Percentiles rank a stretch among this genome's conserved stretches.
Evolutionary conservation across 495 filamentous ascomycete species (phyloP).

Genomic region (Saxophila tyrrhenica): DNA sequence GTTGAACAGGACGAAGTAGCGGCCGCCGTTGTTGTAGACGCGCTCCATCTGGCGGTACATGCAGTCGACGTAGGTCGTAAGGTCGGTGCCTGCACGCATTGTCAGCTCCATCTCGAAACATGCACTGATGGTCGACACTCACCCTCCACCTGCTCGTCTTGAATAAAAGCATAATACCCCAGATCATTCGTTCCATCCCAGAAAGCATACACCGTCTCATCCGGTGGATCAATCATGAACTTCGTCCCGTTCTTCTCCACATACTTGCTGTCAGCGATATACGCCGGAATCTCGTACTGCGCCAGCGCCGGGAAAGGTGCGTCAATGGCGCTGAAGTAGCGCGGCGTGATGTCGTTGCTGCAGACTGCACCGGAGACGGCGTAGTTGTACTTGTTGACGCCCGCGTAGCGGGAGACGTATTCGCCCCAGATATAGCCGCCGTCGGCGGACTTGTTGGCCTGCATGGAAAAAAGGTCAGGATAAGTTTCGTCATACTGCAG

Average conservation of each 20-base stretch:
- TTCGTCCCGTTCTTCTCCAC: conserved; percentile 30
- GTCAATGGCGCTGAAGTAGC: conserved; percentile 37
- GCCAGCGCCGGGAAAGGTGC: conserved; percentile 48
- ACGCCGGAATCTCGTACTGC: conserved; percentile 60
- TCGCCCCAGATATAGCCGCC: conserved; percentile 61
- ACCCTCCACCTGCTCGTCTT: conserved; percentile 41
- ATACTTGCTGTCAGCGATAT: conserved; percentile 46
- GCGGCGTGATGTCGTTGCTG: conserved; percentile 51
- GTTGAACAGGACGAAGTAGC: conserved; percentile 61
- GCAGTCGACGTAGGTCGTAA: conserved; percentile 53
- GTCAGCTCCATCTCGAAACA: neutral
- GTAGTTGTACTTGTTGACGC: conserved; percentile 57
- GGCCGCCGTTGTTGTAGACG: conserved; percentile 52
- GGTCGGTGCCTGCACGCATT: conserved; percentile 36
- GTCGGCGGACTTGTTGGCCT: conserved; percentile 35
- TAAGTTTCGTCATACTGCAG: neutral
- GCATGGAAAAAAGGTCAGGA: neutral
- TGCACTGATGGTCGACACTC: neutral
- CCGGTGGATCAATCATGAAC: conserved; percentile 38
- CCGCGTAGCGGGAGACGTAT: conserved; percentile 40
- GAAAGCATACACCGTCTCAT: conserved; percentile 58
- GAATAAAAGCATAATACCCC: conserved; percentile 49
- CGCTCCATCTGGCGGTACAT: conserved; percentile 46
- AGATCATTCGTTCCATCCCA: conserved; percentile 78
- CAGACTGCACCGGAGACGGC: conserved; percentile 60